Evolutionary conservation across 148 eudicot species (phyloP).

Genomic region (Pouteria glomerata): DNA sequence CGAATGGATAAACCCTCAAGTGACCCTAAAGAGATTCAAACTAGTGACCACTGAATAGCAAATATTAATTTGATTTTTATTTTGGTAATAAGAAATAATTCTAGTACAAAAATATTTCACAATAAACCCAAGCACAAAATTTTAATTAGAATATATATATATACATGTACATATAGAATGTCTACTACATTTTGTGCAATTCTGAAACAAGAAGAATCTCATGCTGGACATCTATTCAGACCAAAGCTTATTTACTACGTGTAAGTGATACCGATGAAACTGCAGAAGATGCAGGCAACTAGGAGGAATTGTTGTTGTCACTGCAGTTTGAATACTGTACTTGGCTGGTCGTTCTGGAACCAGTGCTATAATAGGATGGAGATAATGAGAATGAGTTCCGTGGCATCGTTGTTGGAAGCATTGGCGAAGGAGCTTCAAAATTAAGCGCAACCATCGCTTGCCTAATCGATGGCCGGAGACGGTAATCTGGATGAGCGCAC

Average conservation of each 20-base stretch:
- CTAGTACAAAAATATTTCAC: too few species aligned
- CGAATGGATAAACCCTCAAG: too few species aligned
- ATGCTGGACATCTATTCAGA: too few species aligned
- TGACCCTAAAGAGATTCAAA: too few species aligned
- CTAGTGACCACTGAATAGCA: too few species aligned
- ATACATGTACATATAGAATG: too few species aligned
- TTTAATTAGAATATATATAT: too few species aligned
- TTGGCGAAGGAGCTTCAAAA: neutral
- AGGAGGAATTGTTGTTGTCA: constrained; percentile 2
- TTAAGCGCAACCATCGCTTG: neutral
- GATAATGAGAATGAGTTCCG: neutral
- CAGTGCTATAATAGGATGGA: neutral
- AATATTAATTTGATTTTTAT: too few species aligned
- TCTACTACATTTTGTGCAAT: too few species aligned
- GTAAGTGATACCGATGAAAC: neutral
- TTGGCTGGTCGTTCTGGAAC: neutral
- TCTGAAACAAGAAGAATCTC: neutral
- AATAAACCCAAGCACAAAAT: too few species aligned
- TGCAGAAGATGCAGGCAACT: neutral
- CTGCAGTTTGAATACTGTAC: neutral
- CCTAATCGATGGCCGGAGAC: neutral
- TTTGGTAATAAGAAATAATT: too few species aligned
- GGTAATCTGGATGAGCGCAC: neutral
- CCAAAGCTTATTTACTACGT: neutral
- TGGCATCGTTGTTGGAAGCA: neutral